Evolutionary conservation across 2,329 filamentous ascomycete species (phyloP), one percentile per base, ranked within the genome.

Genomic region (Sarocladium brachiariae): DNA sequence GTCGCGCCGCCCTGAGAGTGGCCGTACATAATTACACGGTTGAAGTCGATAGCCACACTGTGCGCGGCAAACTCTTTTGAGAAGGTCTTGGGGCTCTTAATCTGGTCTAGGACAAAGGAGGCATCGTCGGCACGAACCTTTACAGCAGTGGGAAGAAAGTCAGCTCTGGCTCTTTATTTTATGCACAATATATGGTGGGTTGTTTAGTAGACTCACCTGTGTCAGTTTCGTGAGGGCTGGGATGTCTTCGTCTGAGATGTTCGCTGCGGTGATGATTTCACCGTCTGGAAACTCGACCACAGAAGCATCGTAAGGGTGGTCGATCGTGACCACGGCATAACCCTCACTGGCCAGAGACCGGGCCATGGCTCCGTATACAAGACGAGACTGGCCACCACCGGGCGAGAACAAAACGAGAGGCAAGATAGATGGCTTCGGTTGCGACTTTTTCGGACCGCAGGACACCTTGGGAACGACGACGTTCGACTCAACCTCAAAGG

Each of bases 231-330:
- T 41, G 16, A 64, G 52, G 2, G 30, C 53, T 1, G 51, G 43
- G 14, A 47, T 16, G 31, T 57, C 52, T 25, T 53, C 51, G 23
- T 43, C 39, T 3, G 56, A 53, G 18, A 47, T 51, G 31, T 59
- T 55, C 2, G 51, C 52, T 1, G 59, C 52, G 50, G 57, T 57
- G 8, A 65, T 58, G 10, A 67, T 53, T 1, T 62, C 62, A 3
- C 67, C 73, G 50, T 75, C 61, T 0, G 73, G 70, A n/a, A 73
- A 76, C 50, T 75, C 67, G 8, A 78, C 66, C 18, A 73, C 61
- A 1, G 58, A 51, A 0, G 69, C 64, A 45, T 78, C 74, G 45
- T 72, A 70, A 0, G 75, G 67, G 48, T 78, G 75, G 51, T 79
- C 76, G 21, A 79, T 60, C 0, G 73, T 61, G 11, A 76, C 60